phyloP scores from a whole-genome alignment of 2,329 filamentous ascomycete genomes.

The Boeremia exigua region DNA sequence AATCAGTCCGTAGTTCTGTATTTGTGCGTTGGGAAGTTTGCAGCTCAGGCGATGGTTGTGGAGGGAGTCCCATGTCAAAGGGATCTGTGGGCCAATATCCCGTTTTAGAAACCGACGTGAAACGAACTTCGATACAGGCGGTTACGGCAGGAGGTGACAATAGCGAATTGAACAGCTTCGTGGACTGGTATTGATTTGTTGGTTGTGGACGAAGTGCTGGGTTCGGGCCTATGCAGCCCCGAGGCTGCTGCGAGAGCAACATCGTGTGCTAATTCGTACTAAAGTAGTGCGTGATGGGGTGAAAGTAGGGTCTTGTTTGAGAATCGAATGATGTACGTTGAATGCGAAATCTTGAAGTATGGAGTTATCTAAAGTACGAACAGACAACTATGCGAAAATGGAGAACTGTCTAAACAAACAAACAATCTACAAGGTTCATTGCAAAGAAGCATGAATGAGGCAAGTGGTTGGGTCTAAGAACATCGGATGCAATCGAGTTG shows the following conservation, averaged over 20 bases:
- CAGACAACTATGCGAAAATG: neutral
- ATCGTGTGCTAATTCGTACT: neutral
- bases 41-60: neutral
- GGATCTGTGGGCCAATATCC: neutral
- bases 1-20: neutral
- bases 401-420: neutral
- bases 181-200: neutral
- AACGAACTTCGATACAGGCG: neutral
- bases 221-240: neutral
- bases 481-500: no score
- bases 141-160: neutral
- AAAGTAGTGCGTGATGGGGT: neutral
- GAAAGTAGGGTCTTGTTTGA: neutral
- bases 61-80: neutral
- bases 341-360: neutral
- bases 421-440: neutral
- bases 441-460: neutral
- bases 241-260: constrained; percentile 9
- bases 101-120: neutral
- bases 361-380: neutral
- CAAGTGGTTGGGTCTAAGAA: neutral
- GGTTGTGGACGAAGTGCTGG: neutral
- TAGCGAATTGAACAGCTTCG: constrained; percentile 2
- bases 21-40: neutral
- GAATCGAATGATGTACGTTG: neutral